Evolutionary conservation across 306 rosid genomes (phyloP), one percentile per base, ranked within the genome.

Genomic region (Corylus avellana): DNA sequence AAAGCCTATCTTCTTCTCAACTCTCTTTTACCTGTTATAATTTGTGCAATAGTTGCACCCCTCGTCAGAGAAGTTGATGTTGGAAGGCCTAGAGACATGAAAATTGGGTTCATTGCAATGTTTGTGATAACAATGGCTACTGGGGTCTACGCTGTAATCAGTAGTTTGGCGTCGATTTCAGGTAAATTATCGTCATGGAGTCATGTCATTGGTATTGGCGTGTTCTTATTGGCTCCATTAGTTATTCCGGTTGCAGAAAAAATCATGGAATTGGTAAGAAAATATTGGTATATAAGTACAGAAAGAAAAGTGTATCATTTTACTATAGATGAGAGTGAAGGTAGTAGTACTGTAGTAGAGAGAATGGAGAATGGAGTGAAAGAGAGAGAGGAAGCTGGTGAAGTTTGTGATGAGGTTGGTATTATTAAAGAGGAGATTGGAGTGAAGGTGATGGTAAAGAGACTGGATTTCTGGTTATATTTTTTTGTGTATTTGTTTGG

Each of bases 401-500:
- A 66, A 50, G 7, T 20, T 53, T 14, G 3, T 7, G 83, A n/a
- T 7, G 83, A n/a, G 13, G 29, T 78, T 32, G 72, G 29, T 27
- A 72, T 73, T 27, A 72, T 73, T 42, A 86, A 72, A 74, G 99
- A 95, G 75, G 99, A 95, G 85, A 83, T 95, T 59, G 99, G 93
- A 77, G 97, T 85, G 49, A 90, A 75, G 85, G 71, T 74, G 58
- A 93, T 95, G 99, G 14, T 93, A 18, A 83, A 47, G 73, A 90
- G 97, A 86, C 20, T 89, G 6, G 90, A 95, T 61, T 95, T 95
- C 70, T 95, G 99, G 99, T 70, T 95, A 49, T 91, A 95, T 80
- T 89, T 91, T 75, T 79, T 77, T 1, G 90, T 87, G 0, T 95
- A 95, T 18, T 82, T 90, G 3, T 91, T 73, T 7, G 89, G 98